phyloP scores from a whole-genome alignment of 768 basidiomycete genomes.

The Solioccasus polychromus region DNA sequence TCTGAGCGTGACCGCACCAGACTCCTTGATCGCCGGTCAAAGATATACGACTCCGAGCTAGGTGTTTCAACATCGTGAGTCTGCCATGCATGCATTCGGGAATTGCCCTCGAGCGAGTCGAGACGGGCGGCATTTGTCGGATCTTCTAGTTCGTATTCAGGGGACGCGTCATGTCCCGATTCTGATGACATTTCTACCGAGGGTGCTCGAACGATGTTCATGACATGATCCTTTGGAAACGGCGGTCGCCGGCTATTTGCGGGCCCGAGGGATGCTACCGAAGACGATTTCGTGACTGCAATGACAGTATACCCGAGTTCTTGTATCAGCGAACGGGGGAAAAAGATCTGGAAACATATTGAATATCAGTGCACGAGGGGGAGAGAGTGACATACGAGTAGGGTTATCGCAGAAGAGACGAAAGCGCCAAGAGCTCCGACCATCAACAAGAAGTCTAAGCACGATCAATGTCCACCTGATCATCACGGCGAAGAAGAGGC shows the following conservation, averaged over 20 bases:
- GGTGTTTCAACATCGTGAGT: constrained; percentile 9
- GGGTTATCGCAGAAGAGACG: constrained; percentile 75
- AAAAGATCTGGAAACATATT: constrained; percentile 56
- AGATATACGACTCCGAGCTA: constrained; percentile 23
- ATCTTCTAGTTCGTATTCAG: constrained; percentile 41
- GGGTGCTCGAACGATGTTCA: constrained; percentile 21
- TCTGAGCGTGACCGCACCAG: constrained; percentile 31
- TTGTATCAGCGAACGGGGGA: constrained; percentile 67
- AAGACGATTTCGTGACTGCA: constrained; percentile 30
- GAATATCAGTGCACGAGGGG: neutral
- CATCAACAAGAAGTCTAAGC: constrained; percentile 66
- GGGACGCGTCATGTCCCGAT: constrained; percentile 32
- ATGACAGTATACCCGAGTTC: constrained; percentile 58
- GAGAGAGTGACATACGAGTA: constrained; percentile 52
- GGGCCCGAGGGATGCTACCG: constrained; percentile 21
- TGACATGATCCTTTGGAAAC: constrained; percentile 23
- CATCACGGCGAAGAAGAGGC: neutral
- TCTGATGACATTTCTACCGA: constrained; percentile 19
- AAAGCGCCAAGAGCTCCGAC: constrained; percentile 72
- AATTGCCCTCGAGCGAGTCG: constrained; percentile 22
- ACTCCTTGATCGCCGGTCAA: constrained; percentile 26
- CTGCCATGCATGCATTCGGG: constrained; percentile 26
- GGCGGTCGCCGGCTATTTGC: constrained; percentile 15
- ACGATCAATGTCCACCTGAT: neutral
- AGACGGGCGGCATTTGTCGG: constrained; percentile 8